Percentiles rank a stretch among this genome's conserved stretches.
These are phyloP conservation scores for Clavispora phyllophila DNA, from an alignment of 805 yeast species.

Conservation along the genomic window DNA sequence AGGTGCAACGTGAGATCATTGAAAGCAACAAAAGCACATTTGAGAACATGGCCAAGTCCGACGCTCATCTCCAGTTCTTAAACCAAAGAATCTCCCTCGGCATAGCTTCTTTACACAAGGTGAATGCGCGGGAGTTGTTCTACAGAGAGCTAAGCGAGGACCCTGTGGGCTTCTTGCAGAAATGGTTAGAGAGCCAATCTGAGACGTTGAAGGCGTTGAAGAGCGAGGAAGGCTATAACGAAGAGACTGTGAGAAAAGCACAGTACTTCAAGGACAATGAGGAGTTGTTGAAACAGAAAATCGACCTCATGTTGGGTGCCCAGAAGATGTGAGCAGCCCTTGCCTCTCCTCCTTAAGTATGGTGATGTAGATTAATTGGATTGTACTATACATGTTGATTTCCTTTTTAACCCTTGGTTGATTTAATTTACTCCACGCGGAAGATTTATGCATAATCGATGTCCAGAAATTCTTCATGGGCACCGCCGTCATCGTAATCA, in stretches of 20 bases:
- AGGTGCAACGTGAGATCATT: conserved; percentile 33
- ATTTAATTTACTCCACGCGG: background rate
- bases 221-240: conserved; percentile 86
- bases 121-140: conserved; percentile 68
- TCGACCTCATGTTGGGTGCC: conserved; percentile 66
- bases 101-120: conserved; percentile 48
- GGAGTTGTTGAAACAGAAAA: conserved; percentile 63
- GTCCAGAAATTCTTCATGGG: conserved; percentile 9
- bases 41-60: conserved; percentile 40
- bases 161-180: conserved; percentile 70
- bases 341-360: background rate
- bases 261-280: conserved; percentile 71
- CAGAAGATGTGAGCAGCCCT: conserved; percentile 10
- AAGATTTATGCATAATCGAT: background rate
- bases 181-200: conserved; percentile 75
- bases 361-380: background rate
- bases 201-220: conserved; percentile 80
- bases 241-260: conserved; percentile 81
- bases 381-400: background rate
- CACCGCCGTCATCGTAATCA: conserved; percentile 9
- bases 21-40: conserved; percentile 36
- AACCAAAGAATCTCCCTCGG: conserved; percentile 44
- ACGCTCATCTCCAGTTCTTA: conserved; percentile 37
- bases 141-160: conserved; percentile 67
- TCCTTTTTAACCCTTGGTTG: background rate